A percentile compares a stretch with the other conserved stretches of the same genome.
phyloP scores from a whole-genome alignment of 78 protist genomes.

The Planoprotostelium fungivorum region DNA sequence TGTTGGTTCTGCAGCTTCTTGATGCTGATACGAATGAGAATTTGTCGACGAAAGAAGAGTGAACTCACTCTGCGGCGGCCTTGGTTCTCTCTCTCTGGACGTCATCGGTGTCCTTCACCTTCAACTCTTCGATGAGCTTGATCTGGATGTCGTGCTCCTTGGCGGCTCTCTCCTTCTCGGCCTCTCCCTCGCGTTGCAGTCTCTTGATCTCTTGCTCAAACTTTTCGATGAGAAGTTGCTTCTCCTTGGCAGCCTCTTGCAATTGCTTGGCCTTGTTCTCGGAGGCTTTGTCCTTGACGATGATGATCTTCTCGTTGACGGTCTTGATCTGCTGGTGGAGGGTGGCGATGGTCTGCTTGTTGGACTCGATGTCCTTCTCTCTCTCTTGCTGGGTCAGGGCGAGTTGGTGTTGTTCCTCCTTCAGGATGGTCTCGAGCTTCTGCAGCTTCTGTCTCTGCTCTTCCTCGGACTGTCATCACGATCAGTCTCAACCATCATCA shows the following conservation, averaged over 20 bases:
- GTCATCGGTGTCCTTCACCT: background rate
- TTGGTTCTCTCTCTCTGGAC: background rate
- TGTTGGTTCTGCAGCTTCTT: background rate
- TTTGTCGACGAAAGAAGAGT: too few species aligned
- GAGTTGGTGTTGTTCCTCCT: conserved; percentile 1
- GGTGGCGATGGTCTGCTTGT: background rate
- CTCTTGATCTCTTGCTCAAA: background rate
- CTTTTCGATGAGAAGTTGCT: background rate
- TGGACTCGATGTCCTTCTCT: background rate
- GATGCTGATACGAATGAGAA: too few species aligned
- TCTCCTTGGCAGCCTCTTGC: background rate
- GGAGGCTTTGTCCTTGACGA: background rate
- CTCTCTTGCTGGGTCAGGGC: background rate
- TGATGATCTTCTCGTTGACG: background rate
- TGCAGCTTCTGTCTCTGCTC: background rate
- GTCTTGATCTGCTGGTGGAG: background rate
- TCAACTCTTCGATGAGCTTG: background rate
- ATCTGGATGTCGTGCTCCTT: background rate
- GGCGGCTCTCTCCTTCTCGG: background rate
- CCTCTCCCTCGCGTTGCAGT: background rate
- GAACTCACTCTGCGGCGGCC: background rate
- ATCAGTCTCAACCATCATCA: background rate
- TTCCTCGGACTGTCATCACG: background rate
- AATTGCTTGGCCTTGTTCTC: background rate
- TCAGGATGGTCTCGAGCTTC: background rate